Conservation (phyloP, 2,329 filamentous ascomycete species). For the Xylaria sp. region DNA sequence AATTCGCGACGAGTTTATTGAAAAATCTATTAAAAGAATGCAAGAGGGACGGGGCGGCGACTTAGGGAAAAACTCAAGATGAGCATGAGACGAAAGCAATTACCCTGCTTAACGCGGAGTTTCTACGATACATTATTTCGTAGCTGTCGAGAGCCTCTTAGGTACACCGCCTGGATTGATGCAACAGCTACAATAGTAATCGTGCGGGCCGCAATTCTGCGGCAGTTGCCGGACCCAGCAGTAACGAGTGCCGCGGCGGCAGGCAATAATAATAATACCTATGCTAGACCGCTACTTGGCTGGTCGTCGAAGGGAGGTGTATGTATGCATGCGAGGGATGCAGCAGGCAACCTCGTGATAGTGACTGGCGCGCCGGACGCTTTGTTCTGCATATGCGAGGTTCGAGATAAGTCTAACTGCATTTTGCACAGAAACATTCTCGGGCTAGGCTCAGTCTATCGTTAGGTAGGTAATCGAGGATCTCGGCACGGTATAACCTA, state of each 20-base stretch:
- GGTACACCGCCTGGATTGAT: background rate
- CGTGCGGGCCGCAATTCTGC: background rate
- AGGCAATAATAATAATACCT: conserved; percentile 8
- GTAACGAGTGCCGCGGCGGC: conserved; percentile 7
- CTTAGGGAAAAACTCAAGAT: too few species aligned
- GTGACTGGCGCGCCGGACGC: conserved; percentile 10
- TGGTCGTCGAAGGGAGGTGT: conserved; percentile 13
- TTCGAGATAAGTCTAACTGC: too few species aligned
- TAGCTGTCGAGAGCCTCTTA: background rate
- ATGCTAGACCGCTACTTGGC: conserved; percentile 37
- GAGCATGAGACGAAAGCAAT: too few species aligned
- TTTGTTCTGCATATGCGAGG: conserved; percentile 16
- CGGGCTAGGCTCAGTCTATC: background rate
- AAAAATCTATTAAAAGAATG: too few species aligned
- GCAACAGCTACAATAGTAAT: background rate
- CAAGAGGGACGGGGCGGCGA: too few species aligned
- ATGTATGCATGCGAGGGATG: conserved; percentile 20
- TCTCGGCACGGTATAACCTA: background rate
- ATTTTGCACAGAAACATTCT: background rate
- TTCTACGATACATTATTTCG: too few species aligned
- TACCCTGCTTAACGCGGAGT: too few species aligned
- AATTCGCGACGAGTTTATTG: too few species aligned
- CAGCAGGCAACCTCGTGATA: conserved; percentile 26
- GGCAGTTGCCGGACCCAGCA: background rate
- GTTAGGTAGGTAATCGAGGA: too few species aligned